Base-by-base conservation (phyloP, 495 filamentous ascomycete species). In the Beverwykella pulmonaria region DNA sequence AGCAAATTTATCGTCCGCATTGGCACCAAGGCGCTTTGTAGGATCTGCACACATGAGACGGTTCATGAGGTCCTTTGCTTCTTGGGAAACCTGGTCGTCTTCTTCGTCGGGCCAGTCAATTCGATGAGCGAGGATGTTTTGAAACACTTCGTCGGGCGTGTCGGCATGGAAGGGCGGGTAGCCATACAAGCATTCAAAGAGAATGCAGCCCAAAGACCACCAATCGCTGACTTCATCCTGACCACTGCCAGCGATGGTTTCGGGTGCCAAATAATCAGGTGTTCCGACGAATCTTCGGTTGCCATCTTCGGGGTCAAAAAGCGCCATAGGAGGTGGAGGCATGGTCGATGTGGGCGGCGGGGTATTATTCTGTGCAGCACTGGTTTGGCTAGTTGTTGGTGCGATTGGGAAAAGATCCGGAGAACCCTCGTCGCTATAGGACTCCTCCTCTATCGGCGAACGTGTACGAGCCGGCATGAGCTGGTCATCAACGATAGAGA, bases 181-280 rank as follows among this genome's bases (percentile, higher is more conserved):
- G 58, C 94, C 90, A 74, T 90, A 98, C 20, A 98, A 79, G 65
- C 96, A 97, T 70, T 98, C 94, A 74, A 97, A 98, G 78, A 98
- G 81, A 63, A 98, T 98, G 71, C 94, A 98, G 1, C 94, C 94
- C 49, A 98, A 80, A 7, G 94, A 98, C 94, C 94, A 98, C 94
- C 94, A 98, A 84, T 98, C 94, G 75, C 94, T 97, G 68, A 92
- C 93, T 74, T 98, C 92, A 75, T 98, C 94, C 77, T 98, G 94
- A 0, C 93, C 92, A 64, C 90, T 84, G 53, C 94, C 94, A 72
- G 91, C 92, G 75, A 98, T 96, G 0, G 94, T 98, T 75, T 98
- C 94, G 1, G 94, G 94, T 1, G 94, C 93, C 19, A 98, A 84
- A 76, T 98, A 98, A 78, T 98, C 94, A 1, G 94, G 94, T 1